These are phyloP conservation scores for Aplosporella prunicola DNA, from an alignment of 2,329 filamentous ascomycete species.

Conservation along the genomic window DNA sequence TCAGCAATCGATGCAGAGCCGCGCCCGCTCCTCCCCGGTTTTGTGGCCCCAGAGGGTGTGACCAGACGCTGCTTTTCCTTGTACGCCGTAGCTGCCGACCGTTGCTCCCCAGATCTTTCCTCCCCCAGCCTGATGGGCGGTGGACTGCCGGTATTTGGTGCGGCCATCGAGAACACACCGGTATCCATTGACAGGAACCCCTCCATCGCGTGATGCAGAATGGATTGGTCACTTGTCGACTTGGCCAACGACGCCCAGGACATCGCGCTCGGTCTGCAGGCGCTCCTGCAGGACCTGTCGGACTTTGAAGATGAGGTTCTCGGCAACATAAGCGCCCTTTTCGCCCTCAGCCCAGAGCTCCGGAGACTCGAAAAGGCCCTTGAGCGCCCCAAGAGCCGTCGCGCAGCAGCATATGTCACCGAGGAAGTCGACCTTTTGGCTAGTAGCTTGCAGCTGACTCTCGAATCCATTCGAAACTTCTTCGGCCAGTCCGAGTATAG, in stretches of 20 bases:
- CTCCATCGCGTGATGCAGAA: conserved; percentile 21
- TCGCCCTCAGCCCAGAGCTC: conserved; percentile 43
- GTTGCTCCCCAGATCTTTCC: too few relatives aligned
- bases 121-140: too few relatives aligned
- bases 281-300: conserved; percentile 42
- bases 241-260: conserved; percentile 44
- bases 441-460: conserved; percentile 8
- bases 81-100: too few relatives aligned
- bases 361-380: conserved; percentile 38
- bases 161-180: too few relatives aligned
- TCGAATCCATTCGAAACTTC: conserved; percentile 5
- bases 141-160: too few relatives aligned
- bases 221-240: conserved; percentile 30
- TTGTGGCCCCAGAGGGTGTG: too few relatives aligned
- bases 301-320: conserved; percentile 45
- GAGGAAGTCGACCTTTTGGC: conserved; percentile 7
- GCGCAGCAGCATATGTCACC: conserved; percentile 12
- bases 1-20: too few relatives aligned
- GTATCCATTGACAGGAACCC: too few relatives aligned
- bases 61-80: too few relatives aligned
- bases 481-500: too few relatives aligned
- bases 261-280: conserved; percentile 41
- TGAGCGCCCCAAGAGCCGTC: conserved; percentile 28
- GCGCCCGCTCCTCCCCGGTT: too few relatives aligned
- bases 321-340: conserved; percentile 44